Percentiles rank a stretch among this genome's conserved stretches.
These are phyloP conservation scores for Pseudopithomyces maydicus DNA, from an alignment of 2,329 filamentous ascomycete species.

Conservation along the genomic window DNA sequence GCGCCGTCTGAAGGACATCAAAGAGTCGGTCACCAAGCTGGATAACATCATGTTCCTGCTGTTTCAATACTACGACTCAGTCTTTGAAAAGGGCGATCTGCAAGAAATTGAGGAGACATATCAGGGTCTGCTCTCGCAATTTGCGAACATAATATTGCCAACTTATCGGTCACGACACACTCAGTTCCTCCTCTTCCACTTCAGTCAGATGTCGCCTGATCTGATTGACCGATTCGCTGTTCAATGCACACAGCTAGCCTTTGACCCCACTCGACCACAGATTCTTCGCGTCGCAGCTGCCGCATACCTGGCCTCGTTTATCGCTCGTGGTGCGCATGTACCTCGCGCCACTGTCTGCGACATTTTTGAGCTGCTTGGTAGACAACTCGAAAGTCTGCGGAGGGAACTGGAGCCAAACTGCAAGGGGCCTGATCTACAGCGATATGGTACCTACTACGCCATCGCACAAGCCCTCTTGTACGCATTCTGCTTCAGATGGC, in stretches of 20 bases:
- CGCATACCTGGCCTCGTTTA: constrained; percentile 92
- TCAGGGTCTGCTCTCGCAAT: constrained; percentile 81
- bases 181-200: constrained; percentile 96
- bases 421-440: constrained; percentile 81
- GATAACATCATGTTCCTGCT: constrained; percentile 87
- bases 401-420: constrained; percentile 73
- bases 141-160: constrained; percentile 84
- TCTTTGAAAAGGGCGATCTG: constrained; percentile 69
- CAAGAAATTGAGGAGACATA: constrained; percentile 74
- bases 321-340: constrained; percentile 85
- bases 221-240: constrained; percentile 84
- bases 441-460: constrained; percentile 84
- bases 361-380: constrained; percentile 79
- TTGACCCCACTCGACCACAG: constrained; percentile 67
- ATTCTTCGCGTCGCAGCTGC: constrained; percentile 82
- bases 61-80: constrained; percentile 79
- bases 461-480: constrained; percentile 89
- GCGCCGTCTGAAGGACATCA: constrained; percentile 70
- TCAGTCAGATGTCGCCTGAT: constrained; percentile 78
- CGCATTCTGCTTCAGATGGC: constrained; percentile 98
- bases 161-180: constrained; percentile 91
- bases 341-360: constrained; percentile 76
- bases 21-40: constrained; percentile 86
- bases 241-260: constrained; percentile 73
- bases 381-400: constrained; percentile 78